These are phyloP conservation scores for Xylariaceae sp. DNA, from an alignment of 2,329 filamentous ascomycete species.

Conservation along the genomic window DNA sequence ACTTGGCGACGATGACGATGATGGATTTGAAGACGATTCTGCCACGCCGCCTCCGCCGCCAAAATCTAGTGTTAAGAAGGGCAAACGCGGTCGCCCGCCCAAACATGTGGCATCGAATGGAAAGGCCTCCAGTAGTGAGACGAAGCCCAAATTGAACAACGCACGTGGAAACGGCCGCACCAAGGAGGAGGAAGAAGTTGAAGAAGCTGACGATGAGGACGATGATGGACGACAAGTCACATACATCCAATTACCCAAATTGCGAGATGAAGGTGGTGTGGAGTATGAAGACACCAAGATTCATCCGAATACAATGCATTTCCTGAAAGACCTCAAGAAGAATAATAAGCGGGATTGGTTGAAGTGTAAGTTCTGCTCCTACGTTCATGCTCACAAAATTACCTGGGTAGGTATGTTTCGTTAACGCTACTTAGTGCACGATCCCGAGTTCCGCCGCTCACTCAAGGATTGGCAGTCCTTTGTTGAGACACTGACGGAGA, in stretches of 20 bases:
- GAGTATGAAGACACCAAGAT: slow-evolving; percentile 52
- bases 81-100: slow-evolving; percentile 21
- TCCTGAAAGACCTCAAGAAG: slow-evolving; percentile 56
- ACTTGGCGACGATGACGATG: slow-evolving; percentile 21
- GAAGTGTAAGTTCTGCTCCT: slow-evolving; percentile 42
- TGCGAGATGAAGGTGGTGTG: slow-evolving; percentile 40
- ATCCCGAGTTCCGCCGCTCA: slow-evolving; percentile 73
- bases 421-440: slow-evolving; percentile 57
- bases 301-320: slow-evolving; percentile 57
- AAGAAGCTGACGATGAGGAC: slow-evolving; percentile 33
- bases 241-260: slow-evolving; percentile 41
- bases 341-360: slow-evolving; percentile 61
- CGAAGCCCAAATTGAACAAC: not conserved
- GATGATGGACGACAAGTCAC: slow-evolving; percentile 37
- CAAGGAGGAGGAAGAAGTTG: slow-evolving; percentile 25
- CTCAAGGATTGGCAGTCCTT: slow-evolving; percentile 81
- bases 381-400: not conserved
- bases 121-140: not conserved
- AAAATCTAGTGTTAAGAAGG: slow-evolving; percentile 12
- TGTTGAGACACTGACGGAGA: slow-evolving; percentile 67
- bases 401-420: no score
- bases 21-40: slow-evolving; percentile 8
- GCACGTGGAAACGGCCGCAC: not conserved
- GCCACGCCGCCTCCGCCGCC: slow-evolving; percentile 14
- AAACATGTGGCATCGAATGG: slow-evolving; percentile 1